Evolutionary conservation across 306 rosid species (phyloP).

Genomic region (Vigna nakashimae): DNA sequence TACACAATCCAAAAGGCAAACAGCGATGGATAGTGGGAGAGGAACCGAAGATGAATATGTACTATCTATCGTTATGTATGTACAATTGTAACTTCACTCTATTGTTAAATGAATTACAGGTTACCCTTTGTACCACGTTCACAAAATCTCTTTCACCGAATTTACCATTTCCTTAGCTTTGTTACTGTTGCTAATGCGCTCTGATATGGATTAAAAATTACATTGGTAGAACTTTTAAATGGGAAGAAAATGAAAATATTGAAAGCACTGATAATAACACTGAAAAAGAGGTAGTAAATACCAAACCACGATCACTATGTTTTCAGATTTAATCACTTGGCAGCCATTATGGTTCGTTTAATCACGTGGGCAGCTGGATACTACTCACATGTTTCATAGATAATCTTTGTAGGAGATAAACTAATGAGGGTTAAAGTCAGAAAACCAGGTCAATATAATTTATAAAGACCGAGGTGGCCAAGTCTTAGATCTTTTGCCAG

Average conservation of each 20-base stretch:
- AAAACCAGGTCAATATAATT: conserved; percentile 4
- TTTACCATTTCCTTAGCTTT: neutral
- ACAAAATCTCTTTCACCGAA: conserved; percentile 31
- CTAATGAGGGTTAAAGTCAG: neutral
- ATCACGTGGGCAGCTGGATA: conserved; percentile 36
- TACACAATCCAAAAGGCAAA: conserved; percentile 60
- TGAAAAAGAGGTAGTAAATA: neutral
- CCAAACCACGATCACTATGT: neutral
- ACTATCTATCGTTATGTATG: conserved; percentile 43
- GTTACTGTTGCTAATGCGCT: neutral
- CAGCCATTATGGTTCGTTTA: conserved; percentile 29
- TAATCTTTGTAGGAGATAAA: conserved; percentile 10
- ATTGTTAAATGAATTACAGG: conserved; percentile 46
- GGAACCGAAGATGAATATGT: conserved; percentile 45
- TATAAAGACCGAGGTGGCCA: neutral
- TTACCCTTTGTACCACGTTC: conserved; percentile 43
- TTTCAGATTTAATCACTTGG: conserved; percentile 7
- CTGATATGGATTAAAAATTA: neutral
- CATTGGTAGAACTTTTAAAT: conserved; percentile 17
- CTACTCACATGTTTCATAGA: neutral
- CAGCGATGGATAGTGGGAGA: conserved; percentile 36
- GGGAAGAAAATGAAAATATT: neutral
- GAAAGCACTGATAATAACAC: neutral
- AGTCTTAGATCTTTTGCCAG: conserved; percentile 24
- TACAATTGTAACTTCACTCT: conserved; percentile 46